Evolutionary conservation across 768 basidiomycete genomes (phyloP), one percentile per base, ranked within the genome.

Genomic region (Erythrobasidium yunnanense): DNA sequence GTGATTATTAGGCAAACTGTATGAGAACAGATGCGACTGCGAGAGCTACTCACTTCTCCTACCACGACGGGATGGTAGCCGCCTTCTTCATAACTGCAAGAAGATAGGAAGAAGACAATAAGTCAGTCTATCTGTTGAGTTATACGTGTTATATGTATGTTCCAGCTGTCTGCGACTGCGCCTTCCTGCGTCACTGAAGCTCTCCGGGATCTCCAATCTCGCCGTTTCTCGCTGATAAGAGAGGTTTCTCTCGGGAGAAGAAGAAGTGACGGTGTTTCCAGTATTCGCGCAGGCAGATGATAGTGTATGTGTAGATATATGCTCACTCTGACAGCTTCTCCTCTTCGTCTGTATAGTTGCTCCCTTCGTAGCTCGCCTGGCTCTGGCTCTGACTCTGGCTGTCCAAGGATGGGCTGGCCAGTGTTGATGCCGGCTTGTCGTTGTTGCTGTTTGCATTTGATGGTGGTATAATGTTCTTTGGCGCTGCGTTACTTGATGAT

Each of bases 321-420:
- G 52, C 60, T 47, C 60, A 68, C 32, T 74, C 73, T 20, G 55
- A 58, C 30, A 74, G 67, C 69, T 74, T 72, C 70, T 74, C 73
- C 68, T 73, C 73, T 57, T 74, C 73, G 47, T 74, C 73, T 18
- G 73, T 74, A 56, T 63, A 70, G 53, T 70, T n/a, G n/a, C n/a
- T 71, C 38, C 60, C 65, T 65, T 71, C 73, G 57, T 69, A 69
- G 55, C 55, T 57, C 45, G 66, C 55, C 54, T 55, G 54, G 54
- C 54, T 55, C 54, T 55, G 54, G 50, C 29, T 22, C 15, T 52
- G 8, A 8, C 29, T 23, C 50, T 22, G 15, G 13, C 50, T 52
- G 8, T 52, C 18, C 29, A 8, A 8, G 50, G 18, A 8, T 52
- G 29, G 11, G 38, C 38, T 42, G 38, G 38, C 38, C 38, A 42